Base-by-base conservation (phyloP, 305 asterid species). In the Salvia sclarea region DNA sequence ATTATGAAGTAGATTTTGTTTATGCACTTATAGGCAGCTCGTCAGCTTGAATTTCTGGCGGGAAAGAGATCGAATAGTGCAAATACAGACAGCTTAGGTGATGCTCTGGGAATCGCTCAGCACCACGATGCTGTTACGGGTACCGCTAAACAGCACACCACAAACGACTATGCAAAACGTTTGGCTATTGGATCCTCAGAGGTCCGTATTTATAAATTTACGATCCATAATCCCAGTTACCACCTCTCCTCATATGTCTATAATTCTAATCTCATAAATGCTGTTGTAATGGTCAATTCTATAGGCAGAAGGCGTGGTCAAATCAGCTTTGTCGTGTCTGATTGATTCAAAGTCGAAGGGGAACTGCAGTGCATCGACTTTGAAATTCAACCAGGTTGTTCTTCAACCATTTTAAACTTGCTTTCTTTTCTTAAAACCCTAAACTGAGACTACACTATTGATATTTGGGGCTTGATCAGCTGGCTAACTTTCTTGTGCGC, bases 111-210 rank as follows among this genome's bases (percentile, higher is more conserved):
- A 58, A 73, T 82, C 61, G 84, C 89, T 28, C 97, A 91, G 69
- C 97, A 91, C 76, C 97, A 91, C 70, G 97, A 91, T 76, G 97
- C 97, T 62, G 73, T 85, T 56, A 77, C 74, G 45, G 97, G 97
- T 61, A 88, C 97, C 64, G 92, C 97, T 62, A 85, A 79, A 79
- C 96, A 86, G 76, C 97, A 91, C 64, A 86, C 96, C 30, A 88
- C 96, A 9, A 53, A 91, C 33, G 97, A 91, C 82, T 91, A 88
- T 76, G 87, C 89, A 57, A 91, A 91, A 77, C 92, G 96, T 58
- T 73, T 91, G 72, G 89, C 92, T 40, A 85, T 91, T 74, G 97
- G 95, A 61, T 77, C 86, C 20, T 65, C 84, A 24, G 85, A 85
- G 96, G 97, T 88, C 49, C 20, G 61, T 0, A 50, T 61, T 47